phyloP scores from a whole-genome alignment of 768 basidiomycete species.

The Hygrophoropsis aurantiaca region DNA sequence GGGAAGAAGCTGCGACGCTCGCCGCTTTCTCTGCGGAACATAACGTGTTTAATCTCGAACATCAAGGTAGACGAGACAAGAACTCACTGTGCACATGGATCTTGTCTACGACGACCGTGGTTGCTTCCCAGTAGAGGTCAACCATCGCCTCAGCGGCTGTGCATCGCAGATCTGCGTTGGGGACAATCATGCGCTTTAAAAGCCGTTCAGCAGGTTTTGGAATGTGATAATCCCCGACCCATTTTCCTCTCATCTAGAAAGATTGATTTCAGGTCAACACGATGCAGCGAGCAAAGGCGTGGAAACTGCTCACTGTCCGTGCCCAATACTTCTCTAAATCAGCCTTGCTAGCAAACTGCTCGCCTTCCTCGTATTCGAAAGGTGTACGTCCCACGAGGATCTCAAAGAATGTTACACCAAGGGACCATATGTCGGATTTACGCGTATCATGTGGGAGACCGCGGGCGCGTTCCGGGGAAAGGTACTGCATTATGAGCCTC shows the following conservation, averaged over 20 bases:
- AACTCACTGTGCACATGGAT: conserved; percentile 41
- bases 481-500: conserved; percentile 53
- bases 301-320: conserved; percentile 57
- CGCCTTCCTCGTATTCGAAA: conserved; percentile 80
- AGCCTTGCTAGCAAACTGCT: conserved; percentile 75
- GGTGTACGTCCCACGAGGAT: conserved; percentile 91
- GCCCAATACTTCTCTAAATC: conserved; percentile 86
- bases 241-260: conserved; percentile 69
- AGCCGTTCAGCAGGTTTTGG: conserved; percentile 63
- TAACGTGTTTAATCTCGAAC: not conserved
- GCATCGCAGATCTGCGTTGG: conserved; percentile 79
- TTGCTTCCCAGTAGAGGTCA: conserved; percentile 64
- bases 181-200: conserved; percentile 74
- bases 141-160: conserved; percentile 63
- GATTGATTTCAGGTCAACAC: not conserved
- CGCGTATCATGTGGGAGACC: conserved; percentile 92
- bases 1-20: conserved; percentile 20
- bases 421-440: conserved; percentile 86
- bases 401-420: conserved; percentile 91
- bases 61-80: conserved; percentile 12
- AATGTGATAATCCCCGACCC: conserved; percentile 73
- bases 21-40: conserved; percentile 31
- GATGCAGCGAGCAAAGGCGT: not conserved
- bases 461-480: conserved; percentile 88
- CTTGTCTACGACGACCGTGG: conserved; percentile 22